Evolutionary conservation across 1,284 basidiomycete genomes (phyloP), one percentile per base, ranked within the genome.

Genomic region (Veloboletus limbatus): DNA sequence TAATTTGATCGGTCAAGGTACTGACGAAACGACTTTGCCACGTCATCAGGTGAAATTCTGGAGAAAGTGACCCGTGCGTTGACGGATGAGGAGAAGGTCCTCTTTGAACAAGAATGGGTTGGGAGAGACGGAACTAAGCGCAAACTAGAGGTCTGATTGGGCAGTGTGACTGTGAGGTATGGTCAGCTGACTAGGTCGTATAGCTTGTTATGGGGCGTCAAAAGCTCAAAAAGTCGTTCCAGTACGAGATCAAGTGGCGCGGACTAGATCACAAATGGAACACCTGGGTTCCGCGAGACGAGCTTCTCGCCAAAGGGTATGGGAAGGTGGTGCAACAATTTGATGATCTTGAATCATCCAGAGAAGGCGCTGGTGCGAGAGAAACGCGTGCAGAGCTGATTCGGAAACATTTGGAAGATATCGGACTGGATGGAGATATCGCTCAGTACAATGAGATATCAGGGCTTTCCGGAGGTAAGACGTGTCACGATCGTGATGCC

Each of bases 211-310:
- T 98, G 77, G 96, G 96, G 62, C 88, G 96, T 51, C 93, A 96
- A 77, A 99, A 99, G 75, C 79, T 97, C 59, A 99, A 97, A 75
- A 97, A 98, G 72, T 81, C 85, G 38, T 82, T 94, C 69, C 93
- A 92, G 69, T 97, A 97, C 67, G 94, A 97, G 70, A 77, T 98
- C 72, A 99, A 99, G 72, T 99, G 94, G 92, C 81, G 82, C 52
- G 92, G 92, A n/a, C 69, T 94, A 47, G 89, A 93, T 66, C 96
- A 98, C 76, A 85, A 80, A 65, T 87, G 79, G 76, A 99, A 99
- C 70, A 87, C 92, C 4, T 97, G 94, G 94, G 79, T 99, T 42
- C 80, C 92, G 11, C 88, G 96, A 40, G 95, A 98, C 36, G 84
- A 92, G 34, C 76, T 99, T 31, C 67, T 97, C 31, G 77, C 81